Evolutionary conservation across 805 yeast species (phyloP).

Genomic region (Starmerella geochares): DNA sequence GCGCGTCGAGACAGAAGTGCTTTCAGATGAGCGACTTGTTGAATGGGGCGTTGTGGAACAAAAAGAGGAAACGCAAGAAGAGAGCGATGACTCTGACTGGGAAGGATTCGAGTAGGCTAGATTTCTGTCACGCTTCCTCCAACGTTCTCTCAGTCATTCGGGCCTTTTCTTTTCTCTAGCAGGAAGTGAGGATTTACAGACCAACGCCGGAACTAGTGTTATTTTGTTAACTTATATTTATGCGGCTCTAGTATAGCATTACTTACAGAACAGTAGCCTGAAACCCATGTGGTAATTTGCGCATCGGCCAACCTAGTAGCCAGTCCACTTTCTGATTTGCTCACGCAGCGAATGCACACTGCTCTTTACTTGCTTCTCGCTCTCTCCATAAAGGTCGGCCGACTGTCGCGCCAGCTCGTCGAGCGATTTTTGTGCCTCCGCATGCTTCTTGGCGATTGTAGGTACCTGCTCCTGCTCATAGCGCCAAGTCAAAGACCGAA

Average conservation of each 20-base stretch:
- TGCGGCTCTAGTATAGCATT: background rate
- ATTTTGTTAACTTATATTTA: background rate
- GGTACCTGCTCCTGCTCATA: constrained; percentile 54
- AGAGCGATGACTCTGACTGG: constrained; percentile 22
- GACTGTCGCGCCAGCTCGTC: constrained; percentile 38
- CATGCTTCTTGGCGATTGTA: constrained; percentile 52
- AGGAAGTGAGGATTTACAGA: no score
- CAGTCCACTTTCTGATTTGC: constrained; percentile 19
- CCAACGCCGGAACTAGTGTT: background rate
- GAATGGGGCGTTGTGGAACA: constrained; percentile 44
- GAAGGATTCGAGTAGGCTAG: constrained; percentile 30
- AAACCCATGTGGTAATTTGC: no score
- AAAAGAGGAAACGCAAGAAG: constrained; percentile 19
- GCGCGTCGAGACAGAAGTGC: constrained; percentile 55
- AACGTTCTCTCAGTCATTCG: no score
- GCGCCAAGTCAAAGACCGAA: constrained; percentile 46
- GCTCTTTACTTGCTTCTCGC: constrained; percentile 26
- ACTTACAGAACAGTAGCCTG: no score
- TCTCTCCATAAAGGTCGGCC: constrained; percentile 36
- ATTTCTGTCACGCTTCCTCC: no score
- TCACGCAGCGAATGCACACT: constrained; percentile 9
- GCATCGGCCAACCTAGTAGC: no score
- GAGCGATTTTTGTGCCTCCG: constrained; percentile 39
- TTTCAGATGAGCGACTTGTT: constrained; percentile 51
- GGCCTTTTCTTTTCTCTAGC: no score